Conservation (phyloP, 2,329 filamentous ascomycete genomes). For the Colletotrichum limetticola region DNA sequence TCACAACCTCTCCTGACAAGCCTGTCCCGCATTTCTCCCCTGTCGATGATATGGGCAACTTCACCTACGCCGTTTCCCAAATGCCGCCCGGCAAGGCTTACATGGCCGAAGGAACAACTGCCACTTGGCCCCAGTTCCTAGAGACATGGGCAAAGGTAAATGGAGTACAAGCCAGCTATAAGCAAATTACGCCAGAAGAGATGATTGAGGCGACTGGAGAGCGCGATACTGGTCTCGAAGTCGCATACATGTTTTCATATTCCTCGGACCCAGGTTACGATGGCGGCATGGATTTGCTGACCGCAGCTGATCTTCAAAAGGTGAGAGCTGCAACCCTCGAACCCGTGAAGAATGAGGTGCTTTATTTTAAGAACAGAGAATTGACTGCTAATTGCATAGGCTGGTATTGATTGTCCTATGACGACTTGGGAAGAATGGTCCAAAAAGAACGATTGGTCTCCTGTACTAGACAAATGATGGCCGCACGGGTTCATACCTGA, state of each 20-base stretch:
- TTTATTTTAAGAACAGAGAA: background rate
- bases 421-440: constrained; percentile 50
- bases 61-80: constrained; percentile 59
- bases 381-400: constrained; percentile 11
- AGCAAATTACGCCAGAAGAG: constrained; percentile 51
- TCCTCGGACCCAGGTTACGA: constrained; percentile 60
- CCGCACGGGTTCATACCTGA: background rate
- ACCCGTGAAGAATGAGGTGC: no score
- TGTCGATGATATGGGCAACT: constrained; percentile 57
- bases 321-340: constrained; percentile 42
- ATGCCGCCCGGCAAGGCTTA: constrained; percentile 60
- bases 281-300: constrained; percentile 55
- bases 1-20: constrained; percentile 52
- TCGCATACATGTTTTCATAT: constrained; percentile 59
- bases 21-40: constrained; percentile 57
- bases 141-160: constrained; percentile 52
- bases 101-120: constrained; percentile 58
- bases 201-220: constrained; percentile 52
- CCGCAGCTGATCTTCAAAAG: constrained; percentile 54
- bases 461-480: constrained; percentile 34
- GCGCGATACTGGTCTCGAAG: constrained; percentile 54
- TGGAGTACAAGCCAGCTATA: constrained; percentile 48
- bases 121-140: constrained; percentile 59
- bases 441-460: constrained; percentile 48
- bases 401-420: constrained; percentile 54